Evolutionary conservation across 192 early-diverging fungal genomes (phyloP).

Genomic region (Podila clonocystis): DNA sequence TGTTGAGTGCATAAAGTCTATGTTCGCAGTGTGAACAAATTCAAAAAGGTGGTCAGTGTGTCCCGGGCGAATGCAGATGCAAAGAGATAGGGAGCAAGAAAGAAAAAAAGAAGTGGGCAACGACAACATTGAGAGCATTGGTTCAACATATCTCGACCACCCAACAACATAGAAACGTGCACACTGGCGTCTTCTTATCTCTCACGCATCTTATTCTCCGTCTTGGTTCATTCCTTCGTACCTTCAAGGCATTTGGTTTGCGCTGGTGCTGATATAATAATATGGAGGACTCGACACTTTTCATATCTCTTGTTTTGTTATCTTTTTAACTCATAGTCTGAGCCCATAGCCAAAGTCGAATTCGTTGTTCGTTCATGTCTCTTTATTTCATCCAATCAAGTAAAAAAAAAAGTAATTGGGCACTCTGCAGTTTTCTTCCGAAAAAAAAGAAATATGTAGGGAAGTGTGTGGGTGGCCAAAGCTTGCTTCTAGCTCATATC

Average conservation of each 20-base stretch:
- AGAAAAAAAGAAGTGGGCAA: background rate
- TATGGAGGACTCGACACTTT: background rate
- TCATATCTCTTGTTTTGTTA: background rate
- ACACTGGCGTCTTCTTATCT: too few relatives aligned
- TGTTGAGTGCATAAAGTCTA: too few relatives aligned
- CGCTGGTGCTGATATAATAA: too few relatives aligned
- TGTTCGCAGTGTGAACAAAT: too few relatives aligned
- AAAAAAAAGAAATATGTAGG: background rate
- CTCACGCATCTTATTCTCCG: background rate
- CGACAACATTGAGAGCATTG: too few relatives aligned
- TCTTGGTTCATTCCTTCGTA: background rate
- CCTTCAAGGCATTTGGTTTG: background rate
- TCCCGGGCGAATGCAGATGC: too few relatives aligned
- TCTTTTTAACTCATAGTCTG: background rate
- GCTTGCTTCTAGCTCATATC: background rate
- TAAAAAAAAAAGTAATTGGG: background rate
- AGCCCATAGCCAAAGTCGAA: too few relatives aligned
- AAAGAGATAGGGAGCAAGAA: background rate
- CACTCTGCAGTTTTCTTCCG: background rate
- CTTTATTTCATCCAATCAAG: too few relatives aligned
- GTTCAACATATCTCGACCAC: too few relatives aligned
- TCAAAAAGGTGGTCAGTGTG: too few relatives aligned
- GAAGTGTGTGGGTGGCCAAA: background rate
- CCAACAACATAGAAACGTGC: too few relatives aligned
- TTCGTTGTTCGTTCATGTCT: too few relatives aligned